A percentile compares a stretch with the other conserved stretches of the same genome.
phyloP scores from a whole-genome alignment of 352 stramenopile species.

The Globisporangium paddicum region DNA sequence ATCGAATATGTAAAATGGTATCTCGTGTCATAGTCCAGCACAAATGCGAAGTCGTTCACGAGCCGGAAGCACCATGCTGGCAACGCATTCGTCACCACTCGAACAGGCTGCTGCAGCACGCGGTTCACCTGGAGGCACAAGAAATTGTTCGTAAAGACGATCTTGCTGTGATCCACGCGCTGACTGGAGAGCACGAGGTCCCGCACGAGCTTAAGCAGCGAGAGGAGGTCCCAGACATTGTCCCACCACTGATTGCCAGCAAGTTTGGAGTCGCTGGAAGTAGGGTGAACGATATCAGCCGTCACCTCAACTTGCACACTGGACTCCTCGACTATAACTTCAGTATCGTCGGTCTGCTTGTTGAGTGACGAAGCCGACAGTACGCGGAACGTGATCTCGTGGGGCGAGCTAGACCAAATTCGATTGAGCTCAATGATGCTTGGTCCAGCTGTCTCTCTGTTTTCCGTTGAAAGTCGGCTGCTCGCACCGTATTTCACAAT shows the following conservation, averaged over 20 bases:
- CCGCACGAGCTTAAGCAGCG: conserved; percentile 39
- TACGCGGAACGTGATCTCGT: conserved; percentile 58
- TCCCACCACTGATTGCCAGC: conserved; percentile 35
- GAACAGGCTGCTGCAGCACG: conserved; percentile 48
- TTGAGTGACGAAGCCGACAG: conserved; percentile 5
- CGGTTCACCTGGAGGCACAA: conserved; percentile 56
- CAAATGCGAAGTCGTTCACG: conserved; percentile 51
- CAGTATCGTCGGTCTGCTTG: conserved; percentile 1
- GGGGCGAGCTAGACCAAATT: conserved; percentile 40
- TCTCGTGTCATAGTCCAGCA: conserved; percentile 60
- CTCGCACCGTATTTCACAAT: conserved; percentile 45
- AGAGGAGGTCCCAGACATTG: conserved; percentile 55
- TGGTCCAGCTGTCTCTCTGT: not conserved
- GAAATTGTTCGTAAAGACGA: conserved; percentile 50
- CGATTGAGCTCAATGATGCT: conserved; percentile 14
- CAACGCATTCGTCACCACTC: conserved; percentile 60
- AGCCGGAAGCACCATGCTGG: conserved; percentile 52
- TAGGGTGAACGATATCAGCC: not conserved
- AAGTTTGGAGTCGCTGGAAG: not conserved
- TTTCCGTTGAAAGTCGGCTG: not conserved
- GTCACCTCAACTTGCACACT: not conserved
- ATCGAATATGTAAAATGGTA: conserved; percentile 68
- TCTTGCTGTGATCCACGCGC: not conserved
- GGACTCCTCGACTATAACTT: not conserved
- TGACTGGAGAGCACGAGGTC: conserved; percentile 14